These are phyloP conservation scores for Lactarius hatsudake DNA, from an alignment of 768 basidiomycete genomes.

Conservation along the genomic window DNA sequence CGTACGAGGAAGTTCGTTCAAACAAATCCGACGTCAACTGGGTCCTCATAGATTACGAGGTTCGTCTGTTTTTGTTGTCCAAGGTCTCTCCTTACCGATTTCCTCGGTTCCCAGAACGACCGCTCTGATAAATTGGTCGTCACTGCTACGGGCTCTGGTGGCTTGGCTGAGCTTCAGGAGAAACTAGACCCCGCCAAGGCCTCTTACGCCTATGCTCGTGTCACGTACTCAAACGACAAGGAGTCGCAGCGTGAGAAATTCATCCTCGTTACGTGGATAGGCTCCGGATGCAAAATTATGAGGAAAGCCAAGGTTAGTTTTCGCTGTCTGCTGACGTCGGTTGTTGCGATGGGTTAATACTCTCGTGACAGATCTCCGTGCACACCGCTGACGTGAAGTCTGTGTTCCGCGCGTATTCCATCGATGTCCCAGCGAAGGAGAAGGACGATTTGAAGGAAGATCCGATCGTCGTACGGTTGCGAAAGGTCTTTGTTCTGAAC, in stretches of 20 bases:
- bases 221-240: constrained; percentile 84
- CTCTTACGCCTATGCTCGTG: constrained; percentile 79
- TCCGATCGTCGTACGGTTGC: constrained; percentile 74
- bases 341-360: constrained; percentile 4
- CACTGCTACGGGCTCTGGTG: constrained; percentile 76
- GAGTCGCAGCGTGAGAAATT: constrained; percentile 88
- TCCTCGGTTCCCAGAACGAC: constrained; percentile 47
- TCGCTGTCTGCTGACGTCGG: not conserved
- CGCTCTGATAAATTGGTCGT: constrained; percentile 78
- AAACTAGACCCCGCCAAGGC: constrained; percentile 70
- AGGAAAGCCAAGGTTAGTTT: constrained; percentile 77
- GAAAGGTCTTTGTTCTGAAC: constrained; percentile 58
- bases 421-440: constrained; percentile 84
- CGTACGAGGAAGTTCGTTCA: constrained; percentile 82
- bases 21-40: constrained; percentile 88
- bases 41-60: constrained; percentile 88
- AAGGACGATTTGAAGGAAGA: constrained; percentile 85
- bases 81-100: constrained; percentile 2
- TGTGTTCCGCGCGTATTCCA: constrained; percentile 72
- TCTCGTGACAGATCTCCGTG: constrained; percentile 72
- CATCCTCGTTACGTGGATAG: constrained; percentile 83
- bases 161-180: constrained; percentile 72
- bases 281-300: constrained; percentile 82
- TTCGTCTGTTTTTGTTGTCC: constrained; percentile 32
- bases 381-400: constrained; percentile 86